These are phyloP conservation scores for Usnea hakonensis DNA, from an alignment of 495 filamentous ascomycete species.

Conservation along the genomic window DNA sequence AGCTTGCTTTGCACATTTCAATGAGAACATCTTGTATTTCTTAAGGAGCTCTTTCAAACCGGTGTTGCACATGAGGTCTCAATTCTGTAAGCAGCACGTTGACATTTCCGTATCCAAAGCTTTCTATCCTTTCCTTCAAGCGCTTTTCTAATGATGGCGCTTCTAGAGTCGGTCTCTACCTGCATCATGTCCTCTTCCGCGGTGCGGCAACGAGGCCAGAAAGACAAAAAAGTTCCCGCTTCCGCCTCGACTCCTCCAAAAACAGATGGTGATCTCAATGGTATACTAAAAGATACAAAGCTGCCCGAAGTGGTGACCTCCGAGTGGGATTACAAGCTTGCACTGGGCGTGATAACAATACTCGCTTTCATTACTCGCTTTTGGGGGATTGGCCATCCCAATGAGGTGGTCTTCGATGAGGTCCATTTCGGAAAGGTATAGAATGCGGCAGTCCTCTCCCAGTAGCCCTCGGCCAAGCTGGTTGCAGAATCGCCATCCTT, in stretches of 20 bases:
- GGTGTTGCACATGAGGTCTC: neutral
- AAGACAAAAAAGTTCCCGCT: slow-evolving; percentile 34
- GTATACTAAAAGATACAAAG: slow-evolving; percentile 20
- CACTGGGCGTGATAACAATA: slow-evolving; percentile 65
- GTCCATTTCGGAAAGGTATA: slow-evolving; percentile 98
- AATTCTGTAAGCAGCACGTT: slow-evolving; percentile 1
- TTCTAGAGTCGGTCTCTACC: slow-evolving; percentile 13
- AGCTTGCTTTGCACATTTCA: neutral
- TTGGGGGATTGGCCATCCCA: slow-evolving; percentile 87
- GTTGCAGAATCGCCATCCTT: neutral
- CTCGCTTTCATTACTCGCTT: slow-evolving; percentile 88
- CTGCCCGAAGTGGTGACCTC: slow-evolving; percentile 28
- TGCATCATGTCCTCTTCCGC: slow-evolving; percentile 30
- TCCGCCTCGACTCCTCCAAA: slow-evolving; percentile 21
- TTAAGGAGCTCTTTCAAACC: neutral
- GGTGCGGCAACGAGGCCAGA: slow-evolving; percentile 44
- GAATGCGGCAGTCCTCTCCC: neutral
- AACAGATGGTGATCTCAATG: slow-evolving; percentile 21
- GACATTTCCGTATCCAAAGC: neutral
- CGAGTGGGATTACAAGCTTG: slow-evolving; percentile 82
- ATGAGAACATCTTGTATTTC: neutral
- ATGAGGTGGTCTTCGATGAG: slow-evolving; percentile 97
- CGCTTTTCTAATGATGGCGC: neutral
- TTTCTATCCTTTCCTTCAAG: neutral
- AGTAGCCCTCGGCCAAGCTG: neutral